Evolutionary conservation across 176 grass and related monocot species (phyloP).

Genomic region (Puya raimondii): DNA sequence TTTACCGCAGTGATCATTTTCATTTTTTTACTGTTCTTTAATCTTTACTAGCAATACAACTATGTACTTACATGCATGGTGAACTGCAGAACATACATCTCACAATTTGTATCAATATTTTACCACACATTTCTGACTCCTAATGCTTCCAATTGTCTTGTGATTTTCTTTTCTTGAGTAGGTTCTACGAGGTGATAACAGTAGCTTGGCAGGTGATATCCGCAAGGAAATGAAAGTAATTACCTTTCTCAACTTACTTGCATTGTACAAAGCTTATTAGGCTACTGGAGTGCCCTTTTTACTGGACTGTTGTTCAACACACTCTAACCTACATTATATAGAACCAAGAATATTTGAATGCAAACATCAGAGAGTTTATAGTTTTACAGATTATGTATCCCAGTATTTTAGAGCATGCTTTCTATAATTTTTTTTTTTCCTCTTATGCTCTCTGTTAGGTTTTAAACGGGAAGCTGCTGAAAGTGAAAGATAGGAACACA

Average conservation of each 20-base stretch:
- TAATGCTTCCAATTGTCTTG: background rate
- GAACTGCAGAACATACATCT: background rate
- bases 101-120: background rate
- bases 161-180: slow-evolving; percentile 24
- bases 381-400: background rate
- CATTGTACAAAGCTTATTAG: background rate
- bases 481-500: slow-evolving; percentile 78
- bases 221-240: slow-evolving; percentile 96
- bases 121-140: background rate
- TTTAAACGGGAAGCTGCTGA: slow-evolving; percentile 80
- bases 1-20: background rate
- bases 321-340: background rate
- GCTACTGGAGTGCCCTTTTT: background rate
- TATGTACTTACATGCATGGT: background rate
- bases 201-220: slow-evolving; percentile 87
- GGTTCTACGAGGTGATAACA: slow-evolving; percentile 94
- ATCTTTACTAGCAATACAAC: background rate
- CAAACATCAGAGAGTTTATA: background rate
- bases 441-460: slow-evolving; percentile 28
- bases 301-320: slow-evolving; percentile 2
- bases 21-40: background rate
- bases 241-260: slow-evolving; percentile 1
- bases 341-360: background rate
- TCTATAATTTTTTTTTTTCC: slow-evolving; percentile 7
- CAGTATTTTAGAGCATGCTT: background rate